These are phyloP conservation scores for Penicillium parvum DNA, from an alignment of 495 filamentous ascomycete species.

Conservation along the genomic window DNA sequence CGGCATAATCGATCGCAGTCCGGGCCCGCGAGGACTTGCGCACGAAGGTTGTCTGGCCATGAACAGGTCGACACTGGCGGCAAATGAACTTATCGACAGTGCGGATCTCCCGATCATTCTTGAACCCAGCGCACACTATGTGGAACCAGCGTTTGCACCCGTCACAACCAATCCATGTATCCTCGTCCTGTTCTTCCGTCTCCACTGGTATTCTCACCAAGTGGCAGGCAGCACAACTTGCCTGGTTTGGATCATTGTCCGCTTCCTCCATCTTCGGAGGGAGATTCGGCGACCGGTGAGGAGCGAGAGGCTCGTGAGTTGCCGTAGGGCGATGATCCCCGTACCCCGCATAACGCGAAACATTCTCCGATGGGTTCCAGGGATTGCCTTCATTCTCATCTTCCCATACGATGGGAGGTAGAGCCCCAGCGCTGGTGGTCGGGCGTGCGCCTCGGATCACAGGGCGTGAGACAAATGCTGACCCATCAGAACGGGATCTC, in stretches of 20 bases:
- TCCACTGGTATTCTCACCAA: constrained; percentile 44
- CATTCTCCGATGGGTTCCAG: constrained; percentile 7
- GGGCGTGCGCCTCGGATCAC: constrained; percentile 36
- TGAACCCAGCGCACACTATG: constrained; percentile 67
- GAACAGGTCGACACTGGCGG: constrained; percentile 50
- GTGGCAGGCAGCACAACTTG: constrained; percentile 49
- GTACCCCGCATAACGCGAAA: constrained; percentile 7
- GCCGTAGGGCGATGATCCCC: not conserved
- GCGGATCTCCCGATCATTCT: constrained; percentile 62
- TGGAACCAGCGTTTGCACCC: constrained; percentile 74
- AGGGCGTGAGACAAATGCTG: constrained; percentile 37
- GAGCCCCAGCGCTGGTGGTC: constrained; percentile 39
- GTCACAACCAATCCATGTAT: constrained; percentile 71
- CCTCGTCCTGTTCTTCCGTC: constrained; percentile 46
- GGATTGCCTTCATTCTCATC: constrained; percentile 29
- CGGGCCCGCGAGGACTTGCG: constrained; percentile 62
- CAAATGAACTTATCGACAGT: constrained; percentile 73
- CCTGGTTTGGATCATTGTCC: constrained; percentile 30
- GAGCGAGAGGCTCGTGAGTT: not conserved
- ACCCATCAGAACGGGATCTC: constrained; percentile 46
- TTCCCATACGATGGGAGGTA: constrained; percentile 37
- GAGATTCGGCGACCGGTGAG: constrained; percentile 8
- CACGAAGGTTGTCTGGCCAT: constrained; percentile 63
- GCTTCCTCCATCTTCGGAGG: constrained; percentile 32
- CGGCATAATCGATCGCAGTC: constrained; percentile 71